Base-by-base conservation (phyloP, 306 rosid genomes). In the Gleditsia sinensis region DNA sequence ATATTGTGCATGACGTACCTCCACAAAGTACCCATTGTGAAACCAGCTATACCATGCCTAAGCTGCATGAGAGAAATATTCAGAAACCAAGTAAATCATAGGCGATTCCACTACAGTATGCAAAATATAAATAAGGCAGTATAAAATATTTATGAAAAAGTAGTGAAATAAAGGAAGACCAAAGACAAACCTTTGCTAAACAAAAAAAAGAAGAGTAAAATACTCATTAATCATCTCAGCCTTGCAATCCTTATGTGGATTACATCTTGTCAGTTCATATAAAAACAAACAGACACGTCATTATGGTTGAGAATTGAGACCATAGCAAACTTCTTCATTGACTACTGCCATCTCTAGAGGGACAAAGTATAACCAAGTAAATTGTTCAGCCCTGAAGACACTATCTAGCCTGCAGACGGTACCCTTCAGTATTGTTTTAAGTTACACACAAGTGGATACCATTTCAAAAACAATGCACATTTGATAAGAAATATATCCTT, bases 21-120 rank as follows among this genome's bases (percentile, higher is more conserved):
- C 99, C 97, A 94, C 75, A 94, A 78, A 64, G 92, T 56, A 46
- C 96, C 99, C 97, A 90, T 90, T 28, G 97, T 77, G 67, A 76
- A 87, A 66, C 97, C 99, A 46, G 85, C 96, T 57, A 94, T 42
- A 53, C 99, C 99, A 84, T 94, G 97, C 90, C 65, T 94, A 75
- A 94, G 99, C 99, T 92, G 95, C 90, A 84, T 21, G 54, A 82
- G 62, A 79, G 21, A 82, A 54, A 79, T 51, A 80, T 72, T 81
- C n/a, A 81, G 19, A 68, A 85, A 78, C 63, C 71, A 87, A 60
- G 81, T 40, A 39, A 49, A 64, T 70, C 23, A 56, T 55, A 24
- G 51, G 71, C 11, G 50, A 72, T 37, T 61, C 6, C 42, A 57
- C 61, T 51, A 12, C 40, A 56, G 21, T n/a, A 43, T 28, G 53